Base-by-base conservation (phyloP, 805 yeast genomes). In the Kazachstania kunashirensis region DNA sequence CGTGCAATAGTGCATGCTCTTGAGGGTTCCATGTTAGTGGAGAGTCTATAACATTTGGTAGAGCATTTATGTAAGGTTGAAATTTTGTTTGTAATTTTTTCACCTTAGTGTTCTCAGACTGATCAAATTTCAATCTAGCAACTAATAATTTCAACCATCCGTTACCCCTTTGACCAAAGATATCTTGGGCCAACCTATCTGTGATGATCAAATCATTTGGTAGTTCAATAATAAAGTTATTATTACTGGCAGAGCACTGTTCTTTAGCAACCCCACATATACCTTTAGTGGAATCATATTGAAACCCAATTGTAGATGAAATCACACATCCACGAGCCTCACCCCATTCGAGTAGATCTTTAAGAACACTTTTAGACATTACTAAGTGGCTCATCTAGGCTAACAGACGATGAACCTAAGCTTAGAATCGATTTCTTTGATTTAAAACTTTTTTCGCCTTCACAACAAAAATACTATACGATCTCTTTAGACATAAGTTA, bases 11-110 rank as follows among this genome's bases (percentile, higher is more conserved):
- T 17, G 59, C 51, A 41, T 70, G 61, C 34, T 82, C 88, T 3
- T 52, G 55, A 0, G 68, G 58, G 28, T 59, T 64, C 84, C 86
- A 86, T 40, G 71, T 68, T 33, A 71, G 68, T 1, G 94, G 88
- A 5, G 79, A 60, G 9, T 59, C 65, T 6, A 73, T 70, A 2
- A 49, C 53, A 6, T 33, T 33, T 1, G 84, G 84, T 18, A 78
- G 51, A n/a, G 63, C 58, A 24, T 66, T 59, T 20, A 78, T 55
- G 45, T 77, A 78, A 2, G 74, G 70, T 17, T 37, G 32, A 39
- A 62, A 65, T 35, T 59, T 56, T 34, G 34, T 12, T 33, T 43
- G 13, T 13, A 42, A 5, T 36, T 47, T 26, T 14, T 18, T 12
- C 16, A 26, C 14, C 18, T 26, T 9, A 1, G 21, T 24, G 21